These are phyloP conservation scores for Pythium aphanidermatum DNA, from an alignment of 352 stramenopile species.

Conservation along the genomic window DNA sequence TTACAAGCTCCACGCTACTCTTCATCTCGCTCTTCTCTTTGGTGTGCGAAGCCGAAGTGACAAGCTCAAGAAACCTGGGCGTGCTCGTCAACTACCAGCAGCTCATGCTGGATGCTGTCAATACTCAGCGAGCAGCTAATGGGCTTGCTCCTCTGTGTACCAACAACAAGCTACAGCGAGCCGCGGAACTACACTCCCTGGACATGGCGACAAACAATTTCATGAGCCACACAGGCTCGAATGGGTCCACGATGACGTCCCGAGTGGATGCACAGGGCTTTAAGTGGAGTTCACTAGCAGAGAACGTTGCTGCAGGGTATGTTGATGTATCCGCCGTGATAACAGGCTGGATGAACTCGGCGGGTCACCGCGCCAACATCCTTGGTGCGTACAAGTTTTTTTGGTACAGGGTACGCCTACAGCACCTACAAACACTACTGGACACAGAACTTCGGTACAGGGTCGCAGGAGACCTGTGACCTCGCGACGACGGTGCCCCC, in stretches of 20 bases:
- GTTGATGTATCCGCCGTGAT: conserved; percentile 14
- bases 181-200: conserved; percentile 16
- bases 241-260: conserved; percentile 31
- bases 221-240: conserved; percentile 38
- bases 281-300: conserved; percentile 13
- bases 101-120: conserved; percentile 41
- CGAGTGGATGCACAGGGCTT: conserved; percentile 29
- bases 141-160: conserved; percentile 28
- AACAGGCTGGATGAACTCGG: conserved; percentile 19
- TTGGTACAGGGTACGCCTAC: conserved; percentile 17
- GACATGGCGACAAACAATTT: conserved; percentile 43
- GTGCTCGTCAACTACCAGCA: conserved; percentile 14
- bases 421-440: conserved; percentile 21
- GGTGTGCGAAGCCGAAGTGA: no score
- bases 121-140: conserved; percentile 31
- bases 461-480: conserved; percentile 10
- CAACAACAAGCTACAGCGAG: conserved; percentile 28
- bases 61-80: no score
- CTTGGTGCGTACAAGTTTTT: conserved; percentile 22
- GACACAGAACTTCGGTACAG: conserved; percentile 21
- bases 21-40: no score
- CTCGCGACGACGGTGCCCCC: no score
- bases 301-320: conserved; percentile 23
- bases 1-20: no score
- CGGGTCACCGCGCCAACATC: conserved; percentile 26